Conservation (phyloP, 805 yeast species). For the Sugiyamaella valdiviana region DNA sequence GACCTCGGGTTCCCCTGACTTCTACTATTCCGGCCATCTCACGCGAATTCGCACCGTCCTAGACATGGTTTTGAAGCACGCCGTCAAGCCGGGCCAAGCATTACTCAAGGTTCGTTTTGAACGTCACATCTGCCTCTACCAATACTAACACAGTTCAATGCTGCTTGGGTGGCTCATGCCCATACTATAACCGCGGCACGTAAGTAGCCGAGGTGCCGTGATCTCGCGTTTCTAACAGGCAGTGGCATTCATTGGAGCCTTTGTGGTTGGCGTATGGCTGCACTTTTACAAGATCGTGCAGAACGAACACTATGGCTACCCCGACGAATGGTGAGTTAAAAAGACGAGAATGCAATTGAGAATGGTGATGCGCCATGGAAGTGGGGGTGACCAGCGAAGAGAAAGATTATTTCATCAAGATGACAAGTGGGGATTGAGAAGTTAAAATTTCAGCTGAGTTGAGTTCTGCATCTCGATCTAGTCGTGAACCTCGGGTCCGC, state of each 20-base stretch:
- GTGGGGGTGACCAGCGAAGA: too few species aligned
- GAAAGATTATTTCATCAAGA: too few species aligned
- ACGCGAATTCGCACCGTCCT: not conserved
- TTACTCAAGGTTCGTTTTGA: constrained; percentile 9
- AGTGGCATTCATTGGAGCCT: constrained; percentile 69
- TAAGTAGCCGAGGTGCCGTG: constrained; percentile 7
- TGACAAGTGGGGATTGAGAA: too few species aligned
- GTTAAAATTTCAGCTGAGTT: too few species aligned
- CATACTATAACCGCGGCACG: constrained; percentile 64
- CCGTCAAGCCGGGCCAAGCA: constrained; percentile 5
- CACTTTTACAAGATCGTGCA: constrained; percentile 86
- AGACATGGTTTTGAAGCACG: not conserved
- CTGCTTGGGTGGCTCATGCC: constrained; percentile 58
- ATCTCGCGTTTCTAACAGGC: not conserved
- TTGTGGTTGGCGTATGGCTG: constrained; percentile 63
- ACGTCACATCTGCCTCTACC: not conserved
- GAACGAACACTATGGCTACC: constrained; percentile 83
- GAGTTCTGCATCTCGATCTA: too few species aligned
- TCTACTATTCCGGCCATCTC: not conserved
- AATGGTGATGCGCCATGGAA: too few species aligned
- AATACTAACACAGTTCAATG: constrained; percentile 41
- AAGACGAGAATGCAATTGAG: too few species aligned
- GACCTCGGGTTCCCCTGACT: not conserved
- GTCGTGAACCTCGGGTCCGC: too few species aligned
- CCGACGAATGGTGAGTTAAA: constrained; percentile 81